Evolutionary conservation across 495 filamentous ascomycete genomes (phyloP).

Genomic region (Neurospora sp.): DNA sequence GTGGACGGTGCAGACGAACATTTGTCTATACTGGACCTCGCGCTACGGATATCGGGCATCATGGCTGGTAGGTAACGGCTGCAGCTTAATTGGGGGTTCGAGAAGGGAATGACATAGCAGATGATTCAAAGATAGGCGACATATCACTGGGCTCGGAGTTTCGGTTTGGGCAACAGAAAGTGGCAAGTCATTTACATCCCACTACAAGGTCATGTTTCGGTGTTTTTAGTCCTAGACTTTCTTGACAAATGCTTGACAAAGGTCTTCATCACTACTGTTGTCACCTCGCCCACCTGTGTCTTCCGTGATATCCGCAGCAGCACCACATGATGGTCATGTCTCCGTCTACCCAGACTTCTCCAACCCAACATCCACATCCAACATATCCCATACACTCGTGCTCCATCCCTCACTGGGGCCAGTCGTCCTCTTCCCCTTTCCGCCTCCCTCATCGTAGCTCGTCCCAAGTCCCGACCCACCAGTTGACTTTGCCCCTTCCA

Average conservation of each 20-base stretch:
- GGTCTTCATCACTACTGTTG: background rate
- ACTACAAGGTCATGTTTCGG: background rate
- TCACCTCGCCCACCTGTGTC: background rate
- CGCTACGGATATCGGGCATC: slow-evolving; percentile 69
- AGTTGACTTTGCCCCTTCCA: slow-evolving; percentile 6
- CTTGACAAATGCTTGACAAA: slow-evolving; percentile 16
- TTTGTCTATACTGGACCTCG: slow-evolving; percentile 75
- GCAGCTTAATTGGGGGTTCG: background rate
- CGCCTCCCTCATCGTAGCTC: slow-evolving; percentile 3
- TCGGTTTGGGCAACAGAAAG: slow-evolving; percentile 7
- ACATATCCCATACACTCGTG: slow-evolving; percentile 27
- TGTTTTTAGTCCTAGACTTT: slow-evolving; percentile 1
- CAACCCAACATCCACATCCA: slow-evolving; percentile 38
- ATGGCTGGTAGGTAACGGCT: slow-evolving; percentile 37
- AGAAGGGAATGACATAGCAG: background rate
- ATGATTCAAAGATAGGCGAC: background rate
- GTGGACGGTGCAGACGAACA: slow-evolving; percentile 99
- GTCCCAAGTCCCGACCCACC: slow-evolving; percentile 22
- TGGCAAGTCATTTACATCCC: background rate
- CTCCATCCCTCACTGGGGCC: slow-evolving; percentile 14
- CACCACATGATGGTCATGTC: background rate
- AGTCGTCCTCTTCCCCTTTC: slow-evolving; percentile 15
- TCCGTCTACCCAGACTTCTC: background rate
- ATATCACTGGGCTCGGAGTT: slow-evolving; percentile 1
- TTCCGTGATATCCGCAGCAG: background rate